Evolutionary conservation across 352 stramenopile genomes (phyloP).

Genomic region (Globisporangium yorkense): DNA sequence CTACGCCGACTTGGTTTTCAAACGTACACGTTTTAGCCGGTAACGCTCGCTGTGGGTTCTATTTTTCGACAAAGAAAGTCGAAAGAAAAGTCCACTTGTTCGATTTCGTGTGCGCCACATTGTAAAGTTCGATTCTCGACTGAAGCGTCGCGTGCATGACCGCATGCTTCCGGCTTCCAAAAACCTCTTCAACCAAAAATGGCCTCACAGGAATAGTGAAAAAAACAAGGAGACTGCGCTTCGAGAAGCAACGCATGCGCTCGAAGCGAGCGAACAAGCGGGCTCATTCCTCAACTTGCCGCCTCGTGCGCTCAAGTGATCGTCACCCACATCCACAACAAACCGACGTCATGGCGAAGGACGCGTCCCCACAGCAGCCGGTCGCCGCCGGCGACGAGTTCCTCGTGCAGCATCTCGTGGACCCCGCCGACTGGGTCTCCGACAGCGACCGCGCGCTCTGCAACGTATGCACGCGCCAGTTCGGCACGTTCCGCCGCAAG

Average conservation of each 20-base stretch:
- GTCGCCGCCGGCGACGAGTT: slow-evolving; percentile 27
- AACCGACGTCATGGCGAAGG: slow-evolving; percentile 20
- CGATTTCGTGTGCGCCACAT: too few relatives aligned
- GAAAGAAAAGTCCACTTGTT: too few relatives aligned
- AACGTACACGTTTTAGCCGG: not conserved
- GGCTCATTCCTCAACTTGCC: not conserved
- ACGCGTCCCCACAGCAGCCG: slow-evolving; percentile 8
- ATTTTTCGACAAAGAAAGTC: not conserved
- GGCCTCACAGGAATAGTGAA: too few relatives aligned
- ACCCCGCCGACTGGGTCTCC: slow-evolving; percentile 69
- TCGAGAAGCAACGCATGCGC: too few relatives aligned
- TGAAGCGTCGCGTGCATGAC: too few relatives aligned
- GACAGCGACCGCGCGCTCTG: slow-evolving; percentile 67
- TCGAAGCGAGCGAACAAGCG: too few relatives aligned
- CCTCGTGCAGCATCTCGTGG: slow-evolving; percentile 66
- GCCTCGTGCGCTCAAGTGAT: not conserved
- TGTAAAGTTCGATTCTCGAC: too few relatives aligned
- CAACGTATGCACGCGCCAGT: slow-evolving; percentile 72
- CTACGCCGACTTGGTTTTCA: too few relatives aligned
- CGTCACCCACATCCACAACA: not conserved
- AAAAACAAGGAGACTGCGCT: too few relatives aligned
- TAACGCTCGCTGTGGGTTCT: not conserved
- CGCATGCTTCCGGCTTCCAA: too few relatives aligned
- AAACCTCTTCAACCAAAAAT: too few relatives aligned
- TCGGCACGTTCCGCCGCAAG: slow-evolving; percentile 79